Conservation (phyloP, 371 early-diverging fungal species). For the Sporodiniella umbellata region DNA sequence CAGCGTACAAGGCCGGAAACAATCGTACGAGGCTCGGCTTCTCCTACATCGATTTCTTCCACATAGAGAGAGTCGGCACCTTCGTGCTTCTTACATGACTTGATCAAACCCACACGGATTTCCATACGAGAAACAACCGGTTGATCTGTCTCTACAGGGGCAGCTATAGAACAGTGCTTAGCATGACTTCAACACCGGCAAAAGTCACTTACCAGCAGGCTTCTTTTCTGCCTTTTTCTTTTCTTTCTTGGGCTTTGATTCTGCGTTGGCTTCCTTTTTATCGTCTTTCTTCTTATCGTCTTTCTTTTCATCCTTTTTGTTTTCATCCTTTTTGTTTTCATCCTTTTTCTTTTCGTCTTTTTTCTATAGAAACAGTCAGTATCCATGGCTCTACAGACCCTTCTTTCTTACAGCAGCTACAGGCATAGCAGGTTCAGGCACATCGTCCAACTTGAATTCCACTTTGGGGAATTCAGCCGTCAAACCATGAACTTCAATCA, state of each 20-base stretch:
- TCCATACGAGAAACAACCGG: conserved; percentile 81
- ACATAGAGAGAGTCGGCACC: conserved; percentile 94
- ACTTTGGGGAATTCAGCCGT: conserved; percentile 52
- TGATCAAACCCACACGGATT: conserved; percentile 89
- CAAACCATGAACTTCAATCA: conserved; percentile 38
- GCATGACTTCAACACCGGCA: background rate
- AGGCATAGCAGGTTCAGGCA: conserved; percentile 48
- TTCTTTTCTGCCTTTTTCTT: conserved; percentile 60
- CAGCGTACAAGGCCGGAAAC: conserved; percentile 93
- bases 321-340: conserved; percentile 12
- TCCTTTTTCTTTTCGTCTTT: conserved; percentile 32
- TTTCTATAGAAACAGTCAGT: conserved; percentile 9
- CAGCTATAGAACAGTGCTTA: conserved; percentile 16
- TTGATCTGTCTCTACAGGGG: conserved; percentile 52
- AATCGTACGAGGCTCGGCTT: conserved; percentile 83
- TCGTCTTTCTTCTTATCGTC: conserved; percentile 33
- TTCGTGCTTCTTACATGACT: conserved; percentile 83
- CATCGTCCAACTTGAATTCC: conserved; percentile 58
- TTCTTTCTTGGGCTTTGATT: conserved; percentile 59
- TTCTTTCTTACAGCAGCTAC: conserved; percentile 33
- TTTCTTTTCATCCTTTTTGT: conserved; percentile 39
- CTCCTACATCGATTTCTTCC: conserved; percentile 89
- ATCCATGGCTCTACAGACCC: too few relatives aligned
- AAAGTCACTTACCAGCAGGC: conserved; percentile 31
- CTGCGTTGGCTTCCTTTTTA: conserved; percentile 36